phyloP scores from a whole-genome alignment of 768 basidiomycete genomes.

The Leccinum disarticulatum region DNA sequence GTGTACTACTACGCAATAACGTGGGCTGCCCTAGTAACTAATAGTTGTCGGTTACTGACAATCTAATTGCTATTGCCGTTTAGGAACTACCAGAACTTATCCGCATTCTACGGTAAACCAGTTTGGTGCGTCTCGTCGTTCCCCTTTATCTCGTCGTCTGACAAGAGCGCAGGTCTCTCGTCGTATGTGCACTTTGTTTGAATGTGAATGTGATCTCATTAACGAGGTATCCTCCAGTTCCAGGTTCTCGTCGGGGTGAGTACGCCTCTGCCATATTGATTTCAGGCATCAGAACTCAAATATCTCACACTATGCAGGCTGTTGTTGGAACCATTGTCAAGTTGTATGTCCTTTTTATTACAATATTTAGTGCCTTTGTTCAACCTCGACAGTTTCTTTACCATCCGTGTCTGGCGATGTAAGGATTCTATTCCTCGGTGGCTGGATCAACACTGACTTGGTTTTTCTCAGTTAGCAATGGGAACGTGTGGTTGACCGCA shows the following conservation, averaged over 20 bases:
- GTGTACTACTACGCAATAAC: slow-evolving; percentile 55
- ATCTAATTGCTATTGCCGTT: slow-evolving; percentile 5
- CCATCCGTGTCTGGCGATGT: slow-evolving; percentile 66
- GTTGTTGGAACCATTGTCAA: slow-evolving; percentile 55
- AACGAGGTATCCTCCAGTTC: slow-evolving; percentile 29
- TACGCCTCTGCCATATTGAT: background rate
- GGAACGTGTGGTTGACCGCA: slow-evolving; percentile 46
- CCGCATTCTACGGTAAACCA: slow-evolving; percentile 38
- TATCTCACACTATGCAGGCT: slow-evolving; percentile 34
- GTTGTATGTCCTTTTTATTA: slow-evolving; percentile 37
- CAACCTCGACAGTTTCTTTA: slow-evolving; percentile 43
- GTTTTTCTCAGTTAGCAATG: slow-evolving; percentile 49
- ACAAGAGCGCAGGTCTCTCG: slow-evolving; percentile 44
- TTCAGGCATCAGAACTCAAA: slow-evolving; percentile 1
- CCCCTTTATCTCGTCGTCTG: slow-evolving; percentile 5
- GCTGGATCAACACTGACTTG: background rate
- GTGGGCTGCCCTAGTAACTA: slow-evolving; percentile 35
- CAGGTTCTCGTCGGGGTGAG: slow-evolving; percentile 44
- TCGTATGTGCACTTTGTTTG: slow-evolving; percentile 34
- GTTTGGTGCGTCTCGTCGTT: slow-evolving; percentile 41
- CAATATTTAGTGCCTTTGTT: background rate
- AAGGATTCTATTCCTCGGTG: slow-evolving; percentile 18
- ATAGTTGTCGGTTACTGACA: background rate
- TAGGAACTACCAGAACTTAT: slow-evolving; percentile 43
- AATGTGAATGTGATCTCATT: slow-evolving; percentile 9